These are phyloP conservation scores for Cordyceps militaris DNA, from an alignment of 2,329 filamentous ascomycete species.

Conservation along the genomic window DNA sequence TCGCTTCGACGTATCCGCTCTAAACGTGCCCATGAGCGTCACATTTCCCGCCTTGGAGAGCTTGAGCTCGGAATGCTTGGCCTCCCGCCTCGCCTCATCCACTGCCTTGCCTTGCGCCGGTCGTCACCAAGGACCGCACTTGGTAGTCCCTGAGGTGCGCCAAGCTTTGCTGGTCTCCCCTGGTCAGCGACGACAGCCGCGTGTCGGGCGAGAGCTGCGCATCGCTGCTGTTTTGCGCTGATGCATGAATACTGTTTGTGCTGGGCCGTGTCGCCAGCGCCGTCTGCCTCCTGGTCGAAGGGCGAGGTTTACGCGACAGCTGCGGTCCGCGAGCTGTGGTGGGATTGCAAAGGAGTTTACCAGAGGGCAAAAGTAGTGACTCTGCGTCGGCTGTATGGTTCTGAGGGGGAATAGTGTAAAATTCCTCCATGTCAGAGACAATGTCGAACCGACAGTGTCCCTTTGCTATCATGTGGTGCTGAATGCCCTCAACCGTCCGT, in stretches of 20 bases:
- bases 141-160: slow-evolving; percentile 17
- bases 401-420: slow-evolving; percentile 26
- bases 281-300: background rate
- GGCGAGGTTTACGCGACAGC: background rate
- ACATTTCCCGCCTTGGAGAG: slow-evolving; percentile 14
- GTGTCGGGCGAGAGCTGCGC: background rate
- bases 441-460: slow-evolving; percentile 42
- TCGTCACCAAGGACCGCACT: slow-evolving; percentile 16
- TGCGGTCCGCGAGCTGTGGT: background rate
- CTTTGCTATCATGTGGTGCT: slow-evolving; percentile 45
- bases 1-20: slow-evolving; percentile 13
- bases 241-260: background rate
- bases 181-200: slow-evolving; percentile 15
- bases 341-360: slow-evolving; percentile 26
- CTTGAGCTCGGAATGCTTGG: slow-evolving; percentile 14
- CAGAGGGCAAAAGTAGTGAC: slow-evolving; percentile 29
- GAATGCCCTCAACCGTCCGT: slow-evolving; percentile 35
- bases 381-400: slow-evolving; percentile 13
- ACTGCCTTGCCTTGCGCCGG: slow-evolving; percentile 14
- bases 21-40: slow-evolving; percentile 17
- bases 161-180: slow-evolving; percentile 16
- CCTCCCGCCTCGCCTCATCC: slow-evolving; percentile 12
- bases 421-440: slow-evolving; percentile 32
- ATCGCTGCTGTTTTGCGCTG: background rate
- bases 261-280: background rate